phyloP scores from a whole-genome alignment of 192 early-diverging fungal species.

The Obelidium mucronatum region DNA sequence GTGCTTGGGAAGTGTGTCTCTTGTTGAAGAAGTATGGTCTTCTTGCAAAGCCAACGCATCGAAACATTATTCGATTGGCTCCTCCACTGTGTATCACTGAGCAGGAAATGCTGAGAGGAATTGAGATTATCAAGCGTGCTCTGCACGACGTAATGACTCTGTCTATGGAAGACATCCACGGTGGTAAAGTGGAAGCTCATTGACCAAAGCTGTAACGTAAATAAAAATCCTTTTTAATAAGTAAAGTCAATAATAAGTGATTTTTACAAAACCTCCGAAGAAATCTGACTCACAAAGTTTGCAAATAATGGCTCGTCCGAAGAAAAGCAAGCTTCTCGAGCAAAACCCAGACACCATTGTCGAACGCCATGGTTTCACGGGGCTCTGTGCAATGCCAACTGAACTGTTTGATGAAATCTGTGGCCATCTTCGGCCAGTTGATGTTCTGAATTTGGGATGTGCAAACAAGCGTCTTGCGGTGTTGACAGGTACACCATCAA shows the following conservation, averaged over 20 bases:
- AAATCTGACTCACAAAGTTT: too few relatives aligned
- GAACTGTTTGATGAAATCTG: neutral
- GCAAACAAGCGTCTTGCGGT: neutral
- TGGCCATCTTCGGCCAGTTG: neutral
- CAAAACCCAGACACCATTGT: neutral
- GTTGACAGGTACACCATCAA: neutral
- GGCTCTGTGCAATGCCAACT: neutral
- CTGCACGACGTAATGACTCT: constrained; percentile 75
- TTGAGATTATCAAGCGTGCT: constrained; percentile 80
- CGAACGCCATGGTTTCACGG: neutral
- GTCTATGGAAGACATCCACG: constrained; percentile 66
- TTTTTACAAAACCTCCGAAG: too few relatives aligned
- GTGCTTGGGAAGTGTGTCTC: constrained; percentile 98
- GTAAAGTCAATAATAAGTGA: too few relatives aligned
- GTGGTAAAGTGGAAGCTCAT: constrained; percentile 32
- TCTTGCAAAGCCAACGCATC: constrained; percentile 97
- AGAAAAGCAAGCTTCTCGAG: too few relatives aligned
- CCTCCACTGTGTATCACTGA: constrained; percentile 96
- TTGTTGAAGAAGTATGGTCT: constrained; percentile 91
- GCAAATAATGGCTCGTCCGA: neutral
- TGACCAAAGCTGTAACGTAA: too few relatives aligned
- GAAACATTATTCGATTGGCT: constrained; percentile 97
- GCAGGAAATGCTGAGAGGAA: constrained; percentile 81
- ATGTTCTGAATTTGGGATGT: neutral
- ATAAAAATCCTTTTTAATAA: too few relatives aligned